These are phyloP conservation scores for Vachellia collinsii DNA, from an alignment of 306 rosid species.

Conservation along the genomic window DNA sequence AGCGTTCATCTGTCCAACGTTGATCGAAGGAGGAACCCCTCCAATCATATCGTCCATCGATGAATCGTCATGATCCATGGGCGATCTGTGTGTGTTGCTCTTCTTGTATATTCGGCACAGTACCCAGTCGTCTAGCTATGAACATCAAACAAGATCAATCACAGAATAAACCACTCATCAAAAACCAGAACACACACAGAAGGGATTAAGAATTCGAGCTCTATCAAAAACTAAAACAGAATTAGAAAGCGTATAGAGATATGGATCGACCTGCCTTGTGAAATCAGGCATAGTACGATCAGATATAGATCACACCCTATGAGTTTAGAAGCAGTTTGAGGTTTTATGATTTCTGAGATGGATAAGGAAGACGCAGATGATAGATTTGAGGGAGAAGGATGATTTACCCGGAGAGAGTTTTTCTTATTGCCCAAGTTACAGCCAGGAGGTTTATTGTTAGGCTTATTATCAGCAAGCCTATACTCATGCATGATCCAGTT, in stretches of 20 bases:
- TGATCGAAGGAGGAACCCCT: constrained; percentile 42
- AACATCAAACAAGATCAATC: neutral
- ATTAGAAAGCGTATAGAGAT: neutral
- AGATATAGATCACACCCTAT: neutral
- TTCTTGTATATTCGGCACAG: constrained; percentile 81
- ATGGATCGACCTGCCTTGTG: neutral
- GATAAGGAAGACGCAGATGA: neutral
- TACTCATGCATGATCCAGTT: constrained; percentile 92
- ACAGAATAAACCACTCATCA: neutral
- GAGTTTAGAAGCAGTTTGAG: too few species aligned
- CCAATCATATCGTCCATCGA: constrained; percentile 53
- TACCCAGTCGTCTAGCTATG: constrained; percentile 82
- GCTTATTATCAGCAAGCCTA: constrained; percentile 58
- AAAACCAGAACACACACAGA: neutral
- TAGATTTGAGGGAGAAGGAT: neutral
- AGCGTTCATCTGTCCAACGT: constrained; percentile 41
- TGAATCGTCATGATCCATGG: constrained; percentile 55
- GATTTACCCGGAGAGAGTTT: constrained; percentile 64
- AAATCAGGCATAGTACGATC: neutral
- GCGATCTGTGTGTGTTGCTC: constrained; percentile 51
- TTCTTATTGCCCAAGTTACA: constrained; percentile 65
- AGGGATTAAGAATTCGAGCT: too few species aligned
- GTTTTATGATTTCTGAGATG: neutral
- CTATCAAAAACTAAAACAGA: neutral
- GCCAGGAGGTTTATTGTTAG: constrained; percentile 61